These are phyloP conservation scores for Euphorbia tirucalli DNA, from an alignment of 345 rosid species.

Conservation along the genomic window DNA sequence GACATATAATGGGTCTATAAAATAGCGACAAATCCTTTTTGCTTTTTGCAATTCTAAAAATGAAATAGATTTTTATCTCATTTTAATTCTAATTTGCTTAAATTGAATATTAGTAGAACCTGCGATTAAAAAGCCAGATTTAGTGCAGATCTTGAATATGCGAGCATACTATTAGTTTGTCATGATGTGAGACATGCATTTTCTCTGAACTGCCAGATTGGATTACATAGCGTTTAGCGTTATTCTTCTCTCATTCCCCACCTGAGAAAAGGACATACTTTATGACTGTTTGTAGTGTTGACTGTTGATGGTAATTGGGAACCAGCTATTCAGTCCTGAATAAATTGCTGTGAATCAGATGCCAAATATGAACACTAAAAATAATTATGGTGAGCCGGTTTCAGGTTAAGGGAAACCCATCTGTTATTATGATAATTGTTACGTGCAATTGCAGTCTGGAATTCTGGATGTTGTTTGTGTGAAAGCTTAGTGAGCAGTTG, in stretches of 20 bases:
- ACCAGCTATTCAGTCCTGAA: neutral
- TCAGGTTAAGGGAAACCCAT: neutral
- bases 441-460: neutral
- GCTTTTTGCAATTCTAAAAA: neutral
- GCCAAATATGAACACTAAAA: neutral
- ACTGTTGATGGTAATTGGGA: neutral
- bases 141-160: neutral
- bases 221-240: neutral
- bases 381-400: neutral
- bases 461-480: neutral
- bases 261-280: neutral
- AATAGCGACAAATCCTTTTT: neutral
- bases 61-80: neutral
- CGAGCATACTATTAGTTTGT: neutral
- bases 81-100: neutral
- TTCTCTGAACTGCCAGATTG: neutral
- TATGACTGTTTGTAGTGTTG: neutral
- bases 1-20: neutral
- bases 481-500: neutral
- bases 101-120: neutral
- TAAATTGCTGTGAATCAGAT: neutral
- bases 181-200: neutral
- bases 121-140: neutral
- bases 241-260: neutral
- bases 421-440: neutral